These are phyloP conservation scores for Ceratobasidium sp. DNA, from an alignment of 1,284 basidiomycete species.

Conservation along the genomic window DNA sequence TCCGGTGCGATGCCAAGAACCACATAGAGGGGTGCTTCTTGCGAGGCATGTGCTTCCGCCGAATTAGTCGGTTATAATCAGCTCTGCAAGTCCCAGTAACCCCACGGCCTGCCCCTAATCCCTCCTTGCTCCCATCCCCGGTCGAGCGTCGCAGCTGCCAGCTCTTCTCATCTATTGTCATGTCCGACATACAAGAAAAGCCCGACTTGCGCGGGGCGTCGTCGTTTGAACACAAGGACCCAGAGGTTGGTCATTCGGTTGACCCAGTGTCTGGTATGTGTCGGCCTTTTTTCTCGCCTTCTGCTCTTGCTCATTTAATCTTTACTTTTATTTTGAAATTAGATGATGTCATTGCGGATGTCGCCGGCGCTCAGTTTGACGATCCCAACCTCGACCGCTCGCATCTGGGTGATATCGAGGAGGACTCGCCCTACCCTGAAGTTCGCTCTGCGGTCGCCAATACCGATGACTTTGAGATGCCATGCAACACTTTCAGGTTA, in stretches of 20 bases:
- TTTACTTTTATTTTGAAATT: not conserved
- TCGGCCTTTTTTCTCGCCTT: not conserved
- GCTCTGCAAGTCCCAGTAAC: not conserved
- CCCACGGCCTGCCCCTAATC: slow-evolving; percentile 42
- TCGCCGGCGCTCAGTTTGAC: slow-evolving; percentile 52
- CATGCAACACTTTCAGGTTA: slow-evolving; percentile 57
- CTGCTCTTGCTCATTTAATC: not conserved
- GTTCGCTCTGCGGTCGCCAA: slow-evolving; percentile 59
- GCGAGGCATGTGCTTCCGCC: slow-evolving; percentile 26
- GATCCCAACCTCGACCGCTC: slow-evolving; percentile 54
- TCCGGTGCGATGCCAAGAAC: not conserved
- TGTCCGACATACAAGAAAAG: slow-evolving; percentile 40
- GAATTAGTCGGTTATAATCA: not conserved
- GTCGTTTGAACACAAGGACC: slow-evolving; percentile 37
- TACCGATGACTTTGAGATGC: slow-evolving; percentile 57
- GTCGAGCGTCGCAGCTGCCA: slow-evolving; percentile 44
- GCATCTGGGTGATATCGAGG: slow-evolving; percentile 55
- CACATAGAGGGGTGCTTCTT: slow-evolving; percentile 12
- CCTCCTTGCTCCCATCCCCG: slow-evolving; percentile 38
- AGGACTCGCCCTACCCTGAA: slow-evolving; percentile 63
- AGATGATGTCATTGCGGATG: slow-evolving; percentile 48
- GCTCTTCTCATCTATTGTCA: slow-evolving; percentile 18
- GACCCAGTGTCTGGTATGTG: slow-evolving; percentile 27
- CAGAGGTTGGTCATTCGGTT: slow-evolving; percentile 40
- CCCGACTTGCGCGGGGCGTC: slow-evolving; percentile 2